Conservation (phyloP, 2,329 filamentous ascomycete species). For the Fusarium setosum region DNA sequence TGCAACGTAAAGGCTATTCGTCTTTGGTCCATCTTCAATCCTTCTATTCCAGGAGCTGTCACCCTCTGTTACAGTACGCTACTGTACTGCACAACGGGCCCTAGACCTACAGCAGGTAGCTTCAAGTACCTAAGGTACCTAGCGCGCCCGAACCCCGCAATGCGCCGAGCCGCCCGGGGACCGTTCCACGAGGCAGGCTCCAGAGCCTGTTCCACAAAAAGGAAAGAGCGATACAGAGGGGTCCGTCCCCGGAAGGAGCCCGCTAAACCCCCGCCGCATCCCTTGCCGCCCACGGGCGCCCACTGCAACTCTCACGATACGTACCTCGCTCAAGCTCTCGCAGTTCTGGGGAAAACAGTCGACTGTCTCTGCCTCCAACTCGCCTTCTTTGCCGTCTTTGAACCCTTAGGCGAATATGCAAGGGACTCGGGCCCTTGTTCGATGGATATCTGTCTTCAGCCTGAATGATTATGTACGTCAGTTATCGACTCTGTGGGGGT, state of each 20-base stretch:
- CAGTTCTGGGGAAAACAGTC: constrained; percentile 10
- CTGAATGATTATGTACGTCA: constrained; percentile 14
- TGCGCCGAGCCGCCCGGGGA: constrained; percentile 27
- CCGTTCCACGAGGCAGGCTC: constrained; percentile 29
- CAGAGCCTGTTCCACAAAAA: constrained; percentile 10
- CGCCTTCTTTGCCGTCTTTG: constrained; percentile 5
- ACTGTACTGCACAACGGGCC: constrained; percentile 23
- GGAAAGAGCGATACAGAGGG: background rate
- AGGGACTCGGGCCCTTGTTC: constrained; percentile 11
- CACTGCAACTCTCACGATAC: too few species aligned
- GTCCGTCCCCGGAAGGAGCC: constrained; percentile 7
- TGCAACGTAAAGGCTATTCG: background rate
- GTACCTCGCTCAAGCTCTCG: background rate
- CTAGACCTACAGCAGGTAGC: constrained; percentile 17
- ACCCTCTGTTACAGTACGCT: constrained; percentile 9
- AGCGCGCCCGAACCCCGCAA: constrained; percentile 41
- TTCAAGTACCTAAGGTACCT: constrained; percentile 20
- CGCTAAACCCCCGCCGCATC: constrained; percentile 7
- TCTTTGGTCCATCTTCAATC: background rate
- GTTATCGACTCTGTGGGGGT: background rate
- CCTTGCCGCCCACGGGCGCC: constrained; percentile 1
- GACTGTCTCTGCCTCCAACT: constrained; percentile 3
- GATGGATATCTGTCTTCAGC: constrained; percentile 2
- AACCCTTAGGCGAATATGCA: constrained; percentile 12
- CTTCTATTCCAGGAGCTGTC: constrained; percentile 26